These are phyloP conservation scores for Sphaerobolus stellatus DNA, from an alignment of 1,284 basidiomycete species.

Conservation along the genomic window DNA sequence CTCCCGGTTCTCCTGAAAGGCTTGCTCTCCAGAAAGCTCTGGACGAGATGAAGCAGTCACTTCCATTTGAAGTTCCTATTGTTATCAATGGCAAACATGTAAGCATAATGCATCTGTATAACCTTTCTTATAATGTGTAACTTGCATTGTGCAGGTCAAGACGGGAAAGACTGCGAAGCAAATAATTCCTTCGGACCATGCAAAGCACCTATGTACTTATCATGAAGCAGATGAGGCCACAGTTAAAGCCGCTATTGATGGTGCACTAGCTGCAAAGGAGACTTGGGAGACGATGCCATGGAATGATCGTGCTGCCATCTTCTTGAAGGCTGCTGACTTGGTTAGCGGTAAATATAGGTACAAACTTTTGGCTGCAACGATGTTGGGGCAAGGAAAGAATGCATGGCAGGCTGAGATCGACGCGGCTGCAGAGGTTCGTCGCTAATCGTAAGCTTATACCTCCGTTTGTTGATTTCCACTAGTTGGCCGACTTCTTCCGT, in stretches of 20 bases:
- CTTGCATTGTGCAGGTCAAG: slow-evolving; percentile 57
- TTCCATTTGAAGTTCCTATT: slow-evolving; percentile 91
- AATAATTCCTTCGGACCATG: slow-evolving; percentile 81
- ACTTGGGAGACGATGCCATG: slow-evolving; percentile 95
- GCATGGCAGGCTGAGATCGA: slow-evolving; percentile 99
- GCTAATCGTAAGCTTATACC: not conserved
- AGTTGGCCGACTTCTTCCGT: slow-evolving; percentile 93
- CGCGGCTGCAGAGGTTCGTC: slow-evolving; percentile 88
- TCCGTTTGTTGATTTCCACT: slow-evolving; percentile 9
- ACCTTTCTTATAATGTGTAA: not conserved
- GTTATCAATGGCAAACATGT: slow-evolving; percentile 90
- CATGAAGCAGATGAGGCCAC: slow-evolving; percentile 84
- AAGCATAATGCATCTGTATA: too few species aligned
- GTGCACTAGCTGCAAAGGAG: slow-evolving; percentile 82
- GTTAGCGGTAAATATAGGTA: slow-evolving; percentile 93
- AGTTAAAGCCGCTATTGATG: slow-evolving; percentile 81
- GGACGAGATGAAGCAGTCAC: slow-evolving; percentile 74
- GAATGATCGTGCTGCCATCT: slow-evolving; percentile 96
- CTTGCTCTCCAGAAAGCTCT: slow-evolving; percentile 74
- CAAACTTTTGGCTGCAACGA: slow-evolving; percentile 94
- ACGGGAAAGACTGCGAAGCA: slow-evolving; percentile 83
- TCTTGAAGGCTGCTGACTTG: slow-evolving; percentile 95
- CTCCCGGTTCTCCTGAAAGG: slow-evolving; percentile 79
- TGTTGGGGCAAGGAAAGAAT: slow-evolving; percentile 99
- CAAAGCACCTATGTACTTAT: slow-evolving; percentile 79